These are phyloP conservation scores for Xylaria grammica DNA, from an alignment of 495 filamentous ascomycete species.

Conservation along the genomic window DNA sequence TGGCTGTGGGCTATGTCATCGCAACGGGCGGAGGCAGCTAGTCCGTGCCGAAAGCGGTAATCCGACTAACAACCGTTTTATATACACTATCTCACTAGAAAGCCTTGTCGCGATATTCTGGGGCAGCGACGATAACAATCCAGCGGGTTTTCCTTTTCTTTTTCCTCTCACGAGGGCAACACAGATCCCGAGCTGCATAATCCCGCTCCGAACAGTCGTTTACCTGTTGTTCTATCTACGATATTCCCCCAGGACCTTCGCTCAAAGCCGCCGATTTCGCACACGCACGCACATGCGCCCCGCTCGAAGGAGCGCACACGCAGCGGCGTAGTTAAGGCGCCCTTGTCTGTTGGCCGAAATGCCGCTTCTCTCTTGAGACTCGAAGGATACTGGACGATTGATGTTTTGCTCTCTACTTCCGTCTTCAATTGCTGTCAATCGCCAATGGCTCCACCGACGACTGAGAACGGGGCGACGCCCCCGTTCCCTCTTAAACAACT, in stretches of 20 bases:
- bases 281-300: conserved; percentile 18
- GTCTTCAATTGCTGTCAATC: neutral
- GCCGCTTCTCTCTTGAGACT: neutral
- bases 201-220: too few species aligned
- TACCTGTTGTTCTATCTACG: neutral
- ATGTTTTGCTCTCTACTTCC: neutral
- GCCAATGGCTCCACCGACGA: conserved; percentile 17
- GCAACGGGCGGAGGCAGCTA: conserved; percentile 8
- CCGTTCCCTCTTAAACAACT: conserved; percentile 39
- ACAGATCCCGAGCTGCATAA: too few species aligned
- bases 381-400: neutral
- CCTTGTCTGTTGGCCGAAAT: neutral
- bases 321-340: neutral
- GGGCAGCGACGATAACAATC: too few species aligned
- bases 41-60: conserved; percentile 12
- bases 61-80: neutral
- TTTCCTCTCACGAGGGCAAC: too few species aligned
- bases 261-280: conserved; percentile 19
- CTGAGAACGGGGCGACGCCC: conserved; percentile 13
- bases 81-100: conserved; percentile 1
- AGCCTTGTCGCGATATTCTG: too few species aligned
- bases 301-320: conserved; percentile 2
- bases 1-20: neutral
- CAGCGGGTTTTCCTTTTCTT: too few species aligned
- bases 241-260: neutral